phyloP scores from a whole-genome alignment of 2,329 filamentous ascomycete genomes.

The Colletotrichum sp. region DNA sequence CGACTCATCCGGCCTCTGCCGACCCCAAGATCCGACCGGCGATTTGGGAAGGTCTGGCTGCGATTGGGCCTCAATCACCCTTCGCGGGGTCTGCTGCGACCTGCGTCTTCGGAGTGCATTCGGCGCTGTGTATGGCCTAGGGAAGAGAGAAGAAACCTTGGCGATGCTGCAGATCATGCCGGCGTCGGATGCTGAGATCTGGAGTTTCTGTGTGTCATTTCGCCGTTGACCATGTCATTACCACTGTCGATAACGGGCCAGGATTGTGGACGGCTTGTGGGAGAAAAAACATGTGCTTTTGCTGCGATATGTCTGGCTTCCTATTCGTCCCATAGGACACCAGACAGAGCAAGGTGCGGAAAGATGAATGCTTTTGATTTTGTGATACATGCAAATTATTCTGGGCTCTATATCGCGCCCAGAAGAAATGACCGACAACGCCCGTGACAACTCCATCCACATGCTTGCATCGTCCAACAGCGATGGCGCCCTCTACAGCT shows the following conservation, averaged over 20 bases:
- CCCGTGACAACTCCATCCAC: constrained; percentile 4
- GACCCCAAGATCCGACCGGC: neutral
- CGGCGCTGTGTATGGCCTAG: neutral
- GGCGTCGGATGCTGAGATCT: neutral
- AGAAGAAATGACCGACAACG: neutral
- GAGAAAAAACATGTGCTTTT: neutral
- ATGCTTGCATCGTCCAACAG: neutral
- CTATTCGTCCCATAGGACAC: neutral
- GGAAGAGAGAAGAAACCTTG: neutral
- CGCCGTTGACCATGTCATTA: neutral
- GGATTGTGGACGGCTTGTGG: neutral
- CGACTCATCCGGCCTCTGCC: neutral
- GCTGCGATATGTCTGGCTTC: neutral
- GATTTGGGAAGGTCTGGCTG: neutral
- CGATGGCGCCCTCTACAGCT: constrained; percentile 52
- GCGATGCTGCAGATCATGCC: neutral
- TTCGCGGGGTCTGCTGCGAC: neutral
- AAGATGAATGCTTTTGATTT: constrained; percentile 3
- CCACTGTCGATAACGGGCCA: neutral
- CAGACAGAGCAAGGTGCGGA: neutral
- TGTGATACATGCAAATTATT: neutral
- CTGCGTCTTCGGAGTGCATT: neutral
- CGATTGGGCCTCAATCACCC: neutral
- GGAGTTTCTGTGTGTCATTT: constrained; percentile 2
- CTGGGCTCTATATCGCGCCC: neutral